phyloP scores from a whole-genome alignment of 1,284 basidiomycete species.

The Boletus sp. region DNA sequence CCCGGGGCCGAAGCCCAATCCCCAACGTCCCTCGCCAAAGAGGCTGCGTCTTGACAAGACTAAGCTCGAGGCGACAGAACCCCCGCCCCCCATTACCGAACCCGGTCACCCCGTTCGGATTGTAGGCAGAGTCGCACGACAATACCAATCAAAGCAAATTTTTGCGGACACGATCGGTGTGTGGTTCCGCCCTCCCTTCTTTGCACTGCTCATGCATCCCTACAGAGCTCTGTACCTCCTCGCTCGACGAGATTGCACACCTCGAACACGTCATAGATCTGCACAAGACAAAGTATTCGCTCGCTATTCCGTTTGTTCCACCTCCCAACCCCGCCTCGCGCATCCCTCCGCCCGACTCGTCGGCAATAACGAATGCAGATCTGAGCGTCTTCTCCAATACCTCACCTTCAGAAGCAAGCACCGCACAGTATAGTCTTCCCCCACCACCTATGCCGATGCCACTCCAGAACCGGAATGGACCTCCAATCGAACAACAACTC shows the following conservation, averaged over 20 bases:
- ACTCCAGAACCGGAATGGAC: slow-evolving; percentile 15
- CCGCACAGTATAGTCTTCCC: slow-evolving; percentile 20
- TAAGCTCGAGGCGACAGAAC: slow-evolving; percentile 18
- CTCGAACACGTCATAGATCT: slow-evolving; percentile 56
- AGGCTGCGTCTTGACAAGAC: slow-evolving; percentile 19
- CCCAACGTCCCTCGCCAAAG: slow-evolving; percentile 20
- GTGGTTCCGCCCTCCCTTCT: background rate
- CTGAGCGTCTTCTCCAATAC: slow-evolving; percentile 20
- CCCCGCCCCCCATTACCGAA: slow-evolving; percentile 45
- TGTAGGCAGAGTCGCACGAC: slow-evolving; percentile 50
- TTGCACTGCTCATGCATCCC: background rate
- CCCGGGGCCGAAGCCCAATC: slow-evolving; percentile 12
- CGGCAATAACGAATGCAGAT: background rate
- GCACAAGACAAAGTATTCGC: slow-evolving; percentile 56
- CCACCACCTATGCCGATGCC: slow-evolving; percentile 15
- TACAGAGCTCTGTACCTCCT: slow-evolving; percentile 50
- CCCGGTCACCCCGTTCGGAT: slow-evolving; percentile 55
- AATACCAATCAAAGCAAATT: slow-evolving; percentile 51
- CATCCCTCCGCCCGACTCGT: slow-evolving; percentile 8
- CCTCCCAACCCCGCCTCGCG: slow-evolving; percentile 19
- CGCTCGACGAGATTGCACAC: slow-evolving; percentile 64
- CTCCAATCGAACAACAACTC: background rate
- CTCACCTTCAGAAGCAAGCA: background rate
- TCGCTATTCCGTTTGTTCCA: slow-evolving; percentile 50
- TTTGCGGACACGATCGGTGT: slow-evolving; percentile 51